Base-by-base conservation (phyloP, 257 asterid species). In the Thymus quinquecostatus region DNA sequence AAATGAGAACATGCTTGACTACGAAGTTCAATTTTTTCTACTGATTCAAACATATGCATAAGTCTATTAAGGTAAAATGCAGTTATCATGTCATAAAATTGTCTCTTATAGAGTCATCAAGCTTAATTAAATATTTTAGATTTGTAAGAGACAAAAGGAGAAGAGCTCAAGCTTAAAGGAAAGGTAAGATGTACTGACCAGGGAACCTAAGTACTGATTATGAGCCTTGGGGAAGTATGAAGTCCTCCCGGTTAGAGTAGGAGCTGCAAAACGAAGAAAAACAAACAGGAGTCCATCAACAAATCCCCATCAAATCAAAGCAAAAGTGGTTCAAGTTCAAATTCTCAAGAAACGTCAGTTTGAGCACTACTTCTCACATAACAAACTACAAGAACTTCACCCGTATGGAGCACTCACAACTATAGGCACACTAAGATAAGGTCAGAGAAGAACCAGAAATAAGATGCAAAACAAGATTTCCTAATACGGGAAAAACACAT, bases 201-300 rank as follows among this genome's bases (percentile, higher is more conserved):
- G 76, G 48, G 58, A 50, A 50, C 71, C 69, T 32, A 80, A 47
- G 61, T 49, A 56, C 47, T 61, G 81, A 57, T 80, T 55, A 71
- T 51, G 68, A 60, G 70, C 66, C 76, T 41, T 73, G 1, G 86
- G 80, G 68, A 56, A 56, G 70, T 68, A 62, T 30, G 83, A 70
- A 44, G 75, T 70, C 81, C 81, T 74, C 14, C 68, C 74, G 36
- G 73, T 70, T 56, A 53, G 74, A 73, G 75, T 48, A 64, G 89
- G 81, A 85, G 81, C 89, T 85, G 86, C 74, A 70, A 63, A n/a
- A 21, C 53, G n/a, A 76, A 55, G 51, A 56, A 34, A 68, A 9
- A 21, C 27, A 57, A 54, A 47, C 33, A 68, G 47, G 41, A 50
- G 38, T 45, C 33, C 45, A 33, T 10, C 63, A 34, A 78, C 6